These are phyloP conservation scores for Pestalotiopsis sp. DNA, from an alignment of 2,329 filamentous ascomycete species.

Conservation along the genomic window DNA sequence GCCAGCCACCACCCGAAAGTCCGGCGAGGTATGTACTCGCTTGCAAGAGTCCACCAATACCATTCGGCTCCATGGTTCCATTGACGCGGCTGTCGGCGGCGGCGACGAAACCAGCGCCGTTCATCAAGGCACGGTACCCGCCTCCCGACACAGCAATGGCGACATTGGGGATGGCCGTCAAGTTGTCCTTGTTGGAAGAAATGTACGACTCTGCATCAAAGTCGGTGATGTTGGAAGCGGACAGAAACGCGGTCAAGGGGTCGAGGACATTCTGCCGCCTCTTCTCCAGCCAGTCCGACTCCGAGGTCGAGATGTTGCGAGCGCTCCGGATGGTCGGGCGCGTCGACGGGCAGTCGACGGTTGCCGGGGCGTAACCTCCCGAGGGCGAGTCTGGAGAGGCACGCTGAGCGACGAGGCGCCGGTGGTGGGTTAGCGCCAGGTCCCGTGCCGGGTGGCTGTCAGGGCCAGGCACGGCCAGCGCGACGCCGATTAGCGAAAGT, in stretches of 20 bases:
- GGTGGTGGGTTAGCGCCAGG: neutral
- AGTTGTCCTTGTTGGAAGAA: conserved; percentile 66
- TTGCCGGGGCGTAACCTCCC: conserved; percentile 72
- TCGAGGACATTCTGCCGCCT: conserved; percentile 74
- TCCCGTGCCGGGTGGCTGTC: conserved; percentile 11
- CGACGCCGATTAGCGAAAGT: conserved; percentile 24
- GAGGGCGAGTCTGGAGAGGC: conserved; percentile 37
- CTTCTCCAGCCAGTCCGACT: conserved; percentile 72
- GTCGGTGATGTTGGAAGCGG: conserved; percentile 71
- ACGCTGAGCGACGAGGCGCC: conserved; percentile 31
- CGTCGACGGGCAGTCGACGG: conserved; percentile 69
- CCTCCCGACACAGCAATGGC: conserved; percentile 72
- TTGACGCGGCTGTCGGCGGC: conserved; percentile 69
- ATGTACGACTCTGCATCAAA: conserved; percentile 69
- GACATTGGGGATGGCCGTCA: conserved; percentile 52
- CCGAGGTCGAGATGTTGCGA: conserved; percentile 64
- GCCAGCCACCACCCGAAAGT: conserved; percentile 76
- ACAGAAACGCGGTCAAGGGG: conserved; percentile 76
- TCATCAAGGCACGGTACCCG: conserved; percentile 73
- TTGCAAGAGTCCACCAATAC: conserved; percentile 71
- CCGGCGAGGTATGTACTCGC: conserved; percentile 73
- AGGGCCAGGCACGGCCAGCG: conserved; percentile 27
- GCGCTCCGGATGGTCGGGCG: conserved; percentile 71
- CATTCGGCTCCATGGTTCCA: conserved; percentile 60
- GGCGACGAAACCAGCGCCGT: conserved; percentile 68